Percentiles rank a stretch among this genome's conserved stretches.
phyloP scores from a whole-genome alignment of 2,329 filamentous ascomycete genomes.

The Pseudocercospora eumusae region DNA sequence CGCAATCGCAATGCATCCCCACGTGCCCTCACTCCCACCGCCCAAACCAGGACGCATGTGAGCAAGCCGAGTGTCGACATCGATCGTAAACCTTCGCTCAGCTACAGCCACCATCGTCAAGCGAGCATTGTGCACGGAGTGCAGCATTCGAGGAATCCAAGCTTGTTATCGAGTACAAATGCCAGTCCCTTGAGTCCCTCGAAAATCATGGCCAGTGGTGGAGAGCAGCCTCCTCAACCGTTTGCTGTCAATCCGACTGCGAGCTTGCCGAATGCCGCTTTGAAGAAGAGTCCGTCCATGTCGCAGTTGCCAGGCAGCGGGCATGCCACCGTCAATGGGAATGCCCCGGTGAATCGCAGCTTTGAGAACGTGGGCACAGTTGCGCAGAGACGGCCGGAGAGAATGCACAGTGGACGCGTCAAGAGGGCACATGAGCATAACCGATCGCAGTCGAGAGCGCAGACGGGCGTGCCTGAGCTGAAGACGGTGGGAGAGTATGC shows the following conservation, averaged over 20 bases:
- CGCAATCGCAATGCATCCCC: conserved; percentile 48
- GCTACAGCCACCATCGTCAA: conserved; percentile 88
- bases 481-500: conserved; percentile 98
- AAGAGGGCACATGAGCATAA: conserved; percentile 74
- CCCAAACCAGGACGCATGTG: conserved; percentile 40
- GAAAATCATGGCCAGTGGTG: conserved; percentile 62
- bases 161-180: conserved; percentile 73
- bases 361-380: conserved; percentile 29
- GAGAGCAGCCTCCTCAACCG: conserved; percentile 2
- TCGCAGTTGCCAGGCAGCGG: conserved; percentile 33
- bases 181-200: conserved; percentile 85
- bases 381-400: conserved; percentile 42
- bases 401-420: conserved; percentile 58
- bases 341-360: conserved; percentile 30
- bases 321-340: conserved; percentile 23
- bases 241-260: conserved; percentile 4
- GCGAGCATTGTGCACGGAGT: conserved; percentile 97
- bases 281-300: conserved; percentile 41
- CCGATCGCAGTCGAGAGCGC: conserved; percentile 64
- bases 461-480: conserved; percentile 58
- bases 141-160: conserved; percentile 88
- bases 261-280: neutral
- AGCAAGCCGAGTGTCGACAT: conserved; percentile 40
- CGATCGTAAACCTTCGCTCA: conserved; percentile 55
- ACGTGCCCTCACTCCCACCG: conserved; percentile 47